These are phyloP conservation scores for Inga leiocalycina DNA, from an alignment of 306 rosid species.

Conservation along the genomic window DNA sequence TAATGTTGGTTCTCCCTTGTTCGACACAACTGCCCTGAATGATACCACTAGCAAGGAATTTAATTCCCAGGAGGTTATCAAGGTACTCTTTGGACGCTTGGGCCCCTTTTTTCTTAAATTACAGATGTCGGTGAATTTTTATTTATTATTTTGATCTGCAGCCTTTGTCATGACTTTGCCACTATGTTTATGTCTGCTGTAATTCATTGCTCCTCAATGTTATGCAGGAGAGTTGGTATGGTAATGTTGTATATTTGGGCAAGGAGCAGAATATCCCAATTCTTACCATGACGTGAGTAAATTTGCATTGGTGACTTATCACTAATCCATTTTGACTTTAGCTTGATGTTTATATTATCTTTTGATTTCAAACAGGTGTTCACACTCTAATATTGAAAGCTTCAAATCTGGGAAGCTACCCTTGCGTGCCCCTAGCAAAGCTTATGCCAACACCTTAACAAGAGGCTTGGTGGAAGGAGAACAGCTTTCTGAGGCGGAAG, in stretches of 20 bases:
- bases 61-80: slow-evolving; percentile 49
- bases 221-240: slow-evolving; percentile 74
- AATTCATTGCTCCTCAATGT: slow-evolving; percentile 2
- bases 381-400: slow-evolving; percentile 14
- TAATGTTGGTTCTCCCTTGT: slow-evolving; percentile 49
- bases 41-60: slow-evolving; percentile 51
- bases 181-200: background rate
- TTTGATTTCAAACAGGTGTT: slow-evolving; percentile 54
- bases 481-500: slow-evolving; percentile 70
- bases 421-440: slow-evolving; percentile 55
- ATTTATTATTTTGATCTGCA: background rate
- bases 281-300: slow-evolving; percentile 80
- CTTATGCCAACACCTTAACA: slow-evolving; percentile 53
- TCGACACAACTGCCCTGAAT: slow-evolving; percentile 52
- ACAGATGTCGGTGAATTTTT: background rate
- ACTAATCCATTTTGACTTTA: background rate
- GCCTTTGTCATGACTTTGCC: background rate
- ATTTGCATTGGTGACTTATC: background rate
- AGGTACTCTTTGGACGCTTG: slow-evolving; percentile 44
- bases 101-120: background rate
- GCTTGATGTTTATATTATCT: background rate
- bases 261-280: slow-evolving; percentile 68
- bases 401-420: slow-evolving; percentile 65
- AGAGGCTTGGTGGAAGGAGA: slow-evolving; percentile 79
- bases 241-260: slow-evolving; percentile 68